Percentiles rank a stretch among this genome's conserved stretches.
Evolutionary conservation across 495 filamentous ascomycete species (phyloP).

Genomic region (Penicillium goetzii): DNA sequence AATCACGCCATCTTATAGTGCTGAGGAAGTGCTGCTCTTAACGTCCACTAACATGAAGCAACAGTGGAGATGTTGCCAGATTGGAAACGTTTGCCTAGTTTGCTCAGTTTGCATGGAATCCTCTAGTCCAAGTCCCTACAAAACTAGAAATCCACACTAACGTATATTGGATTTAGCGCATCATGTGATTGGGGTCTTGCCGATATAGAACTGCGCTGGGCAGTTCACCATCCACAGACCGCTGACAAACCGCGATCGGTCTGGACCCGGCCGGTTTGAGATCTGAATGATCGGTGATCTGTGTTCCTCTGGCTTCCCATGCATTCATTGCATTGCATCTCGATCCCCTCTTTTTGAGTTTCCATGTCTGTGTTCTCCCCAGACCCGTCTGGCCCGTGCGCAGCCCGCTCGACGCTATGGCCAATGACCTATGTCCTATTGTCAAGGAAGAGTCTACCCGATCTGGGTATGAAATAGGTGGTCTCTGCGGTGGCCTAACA

Average conservation of each 20-base stretch:
- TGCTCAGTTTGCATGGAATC: not conserved
- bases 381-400: not conserved
- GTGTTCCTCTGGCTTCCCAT: not conserved
- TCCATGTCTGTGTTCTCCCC: not conserved
- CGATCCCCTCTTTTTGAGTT: not conserved
- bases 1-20: not conserved
- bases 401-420: not conserved
- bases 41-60: no score
- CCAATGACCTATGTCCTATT: no score
- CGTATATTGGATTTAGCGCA: not conserved
- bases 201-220: not conserved
- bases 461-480: not conserved
- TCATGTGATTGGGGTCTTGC: not conserved
- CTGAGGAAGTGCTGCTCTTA: not conserved
- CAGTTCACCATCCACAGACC: not conserved
- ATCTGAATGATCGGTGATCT: not conserved
- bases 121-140: not conserved
- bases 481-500: not conserved
- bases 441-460: not conserved
- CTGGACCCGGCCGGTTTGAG: not conserved
- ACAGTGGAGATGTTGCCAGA: not conserved
- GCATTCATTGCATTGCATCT: not conserved
- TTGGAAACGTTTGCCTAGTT: not conserved
- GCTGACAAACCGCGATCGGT: constrained; percentile 3
- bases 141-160: not conserved